These are phyloP conservation scores for Elsinoe necatrix DNA, from an alignment of 2,329 filamentous ascomycete species.

Conservation along the genomic window DNA sequence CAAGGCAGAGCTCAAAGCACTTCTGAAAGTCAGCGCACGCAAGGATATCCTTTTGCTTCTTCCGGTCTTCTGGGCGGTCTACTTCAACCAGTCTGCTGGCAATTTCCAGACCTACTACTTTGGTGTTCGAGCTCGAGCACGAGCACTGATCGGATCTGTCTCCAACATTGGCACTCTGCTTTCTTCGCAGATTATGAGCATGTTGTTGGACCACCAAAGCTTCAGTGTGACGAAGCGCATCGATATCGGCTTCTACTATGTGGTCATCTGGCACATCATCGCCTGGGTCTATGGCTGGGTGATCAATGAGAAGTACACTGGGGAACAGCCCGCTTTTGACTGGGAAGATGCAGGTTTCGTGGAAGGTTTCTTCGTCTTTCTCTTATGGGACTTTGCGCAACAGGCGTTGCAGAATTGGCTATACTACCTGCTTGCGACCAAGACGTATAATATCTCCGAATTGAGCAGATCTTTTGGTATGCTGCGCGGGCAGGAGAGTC, in stretches of 20 bases:
- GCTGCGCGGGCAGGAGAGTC: constrained; percentile 39
- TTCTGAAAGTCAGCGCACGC: constrained; percentile 28
- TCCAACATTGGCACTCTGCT: constrained; percentile 36
- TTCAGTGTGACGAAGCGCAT: constrained; percentile 37
- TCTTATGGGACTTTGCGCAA: constrained; percentile 44
- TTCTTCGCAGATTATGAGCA: constrained; percentile 39
- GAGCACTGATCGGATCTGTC: constrained; percentile 42
- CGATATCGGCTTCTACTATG: constrained; percentile 33
- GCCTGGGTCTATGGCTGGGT: constrained; percentile 43
- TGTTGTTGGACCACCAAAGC: constrained; percentile 38
- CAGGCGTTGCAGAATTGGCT: constrained; percentile 50
- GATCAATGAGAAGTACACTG: constrained; percentile 40
- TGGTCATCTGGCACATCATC: constrained; percentile 36
- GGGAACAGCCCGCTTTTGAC: constrained; percentile 37
- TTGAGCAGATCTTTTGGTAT: constrained; percentile 37
- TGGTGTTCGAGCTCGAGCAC: constrained; percentile 39
- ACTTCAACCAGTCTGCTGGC: constrained; percentile 39
- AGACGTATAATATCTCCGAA: constrained; percentile 50
- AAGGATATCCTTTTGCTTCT: constrained; percentile 34
- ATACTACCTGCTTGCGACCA: constrained; percentile 48
- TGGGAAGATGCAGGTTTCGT: constrained; percentile 38
- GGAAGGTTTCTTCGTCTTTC: constrained; percentile 42
- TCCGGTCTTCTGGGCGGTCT: constrained; percentile 38
- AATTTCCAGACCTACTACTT: constrained; percentile 45
- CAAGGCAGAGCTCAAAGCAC: constrained; percentile 33